A percentile compares a stretch with the other conserved stretches of the same genome.
Evolutionary conservation across 371 early-diverging fungal species (phyloP).

Genomic region (Circinella minor): DNA sequence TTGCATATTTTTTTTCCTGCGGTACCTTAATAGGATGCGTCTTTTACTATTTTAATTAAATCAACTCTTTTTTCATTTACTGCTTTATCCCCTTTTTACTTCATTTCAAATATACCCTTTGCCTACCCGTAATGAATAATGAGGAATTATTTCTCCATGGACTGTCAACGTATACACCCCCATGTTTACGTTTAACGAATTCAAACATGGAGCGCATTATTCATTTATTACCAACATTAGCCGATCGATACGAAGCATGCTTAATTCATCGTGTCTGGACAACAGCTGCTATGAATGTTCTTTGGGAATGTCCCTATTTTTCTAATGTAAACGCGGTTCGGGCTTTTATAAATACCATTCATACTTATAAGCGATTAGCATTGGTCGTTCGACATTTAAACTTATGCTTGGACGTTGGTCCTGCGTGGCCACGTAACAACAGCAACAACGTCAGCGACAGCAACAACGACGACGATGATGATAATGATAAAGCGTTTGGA

Average conservation of each 20-base stretch:
- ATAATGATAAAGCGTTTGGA: slow-evolving; percentile 15
- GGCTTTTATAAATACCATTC: slow-evolving; percentile 21
- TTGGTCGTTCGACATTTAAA: slow-evolving; percentile 30
- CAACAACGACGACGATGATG: slow-evolving; percentile 10
- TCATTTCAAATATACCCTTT: background rate
- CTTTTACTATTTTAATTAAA: too few relatives aligned
- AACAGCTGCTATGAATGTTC: slow-evolving; percentile 33
- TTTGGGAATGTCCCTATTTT: slow-evolving; percentile 41
- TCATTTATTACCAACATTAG: slow-evolving; percentile 27
- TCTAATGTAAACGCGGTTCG: slow-evolving; percentile 23
- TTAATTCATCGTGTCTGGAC: slow-evolving; percentile 40
- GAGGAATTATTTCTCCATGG: slow-evolving; percentile 7
- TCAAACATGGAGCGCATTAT: slow-evolving; percentile 37
- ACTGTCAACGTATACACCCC: background rate
- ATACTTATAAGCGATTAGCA: slow-evolving; percentile 7
- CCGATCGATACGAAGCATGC: slow-evolving; percentile 36
- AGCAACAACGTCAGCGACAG: background rate
- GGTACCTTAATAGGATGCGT: too few relatives aligned
- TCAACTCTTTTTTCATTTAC: too few relatives aligned
- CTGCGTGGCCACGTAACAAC: background rate
- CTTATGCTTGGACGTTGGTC: slow-evolving; percentile 20
- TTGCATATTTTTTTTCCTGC: slow-evolving; percentile 1
- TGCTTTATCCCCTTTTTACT: background rate
- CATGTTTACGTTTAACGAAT: slow-evolving; percentile 19
- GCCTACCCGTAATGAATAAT: background rate